Conservation (phyloP, 2,329 filamentous ascomycete genomes). For the Fusarium sarcochroum region DNA sequence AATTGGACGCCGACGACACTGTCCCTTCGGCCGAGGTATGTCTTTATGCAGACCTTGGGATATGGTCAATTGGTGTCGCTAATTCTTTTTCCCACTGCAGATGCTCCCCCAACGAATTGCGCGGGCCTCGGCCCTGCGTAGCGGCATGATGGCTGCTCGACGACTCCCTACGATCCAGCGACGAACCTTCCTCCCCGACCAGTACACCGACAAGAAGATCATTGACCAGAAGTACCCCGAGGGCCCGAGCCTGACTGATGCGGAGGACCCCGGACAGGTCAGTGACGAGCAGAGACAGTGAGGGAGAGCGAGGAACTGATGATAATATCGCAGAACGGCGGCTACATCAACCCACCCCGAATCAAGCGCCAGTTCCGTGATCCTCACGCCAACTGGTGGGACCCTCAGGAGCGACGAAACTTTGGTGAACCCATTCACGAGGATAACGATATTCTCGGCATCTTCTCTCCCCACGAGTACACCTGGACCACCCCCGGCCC, state of each 20-base stretch:
- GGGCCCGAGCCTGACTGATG: constrained; percentile 64
- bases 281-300: constrained; percentile 50
- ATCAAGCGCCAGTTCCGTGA: constrained; percentile 94
- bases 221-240: constrained; percentile 68
- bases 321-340: constrained; percentile 76
- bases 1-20: constrained; percentile 54
- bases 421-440: constrained; percentile 97
- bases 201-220: constrained; percentile 61
- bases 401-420: constrained; percentile 96
- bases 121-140: constrained; percentile 63
- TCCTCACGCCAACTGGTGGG: constrained; percentile 95
- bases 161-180: constrained; percentile 68
- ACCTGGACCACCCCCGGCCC: constrained; percentile 82
- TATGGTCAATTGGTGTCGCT: constrained; percentile 34
- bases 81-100: constrained; percentile 53
- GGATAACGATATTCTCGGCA: constrained; percentile 92
- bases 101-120: constrained; percentile 74
- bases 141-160: constrained; percentile 61
- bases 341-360: constrained; percentile 82
- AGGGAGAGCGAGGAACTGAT: constrained; percentile 41
- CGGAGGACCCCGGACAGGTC: constrained; percentile 77
- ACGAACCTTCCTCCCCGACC: constrained; percentile 69
- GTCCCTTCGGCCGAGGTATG: constrained; percentile 54
- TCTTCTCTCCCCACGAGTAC: constrained; percentile 92
- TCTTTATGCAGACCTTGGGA: not conserved